Conservation (phyloP, 1,139 yeast species). For the Lodderomyces pseudojiufengensis region DNA sequence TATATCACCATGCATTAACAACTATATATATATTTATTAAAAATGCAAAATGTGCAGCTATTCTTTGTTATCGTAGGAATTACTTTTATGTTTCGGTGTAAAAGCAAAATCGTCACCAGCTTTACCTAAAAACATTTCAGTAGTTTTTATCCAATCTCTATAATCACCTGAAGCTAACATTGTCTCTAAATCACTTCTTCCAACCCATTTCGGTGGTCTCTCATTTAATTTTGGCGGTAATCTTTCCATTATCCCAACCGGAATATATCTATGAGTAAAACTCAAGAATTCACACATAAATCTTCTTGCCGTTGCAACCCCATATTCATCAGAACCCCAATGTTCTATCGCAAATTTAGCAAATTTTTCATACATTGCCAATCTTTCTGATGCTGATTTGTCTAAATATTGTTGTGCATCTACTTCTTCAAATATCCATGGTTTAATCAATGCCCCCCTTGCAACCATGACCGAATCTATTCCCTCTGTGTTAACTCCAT, state of each 20-base stretch:
- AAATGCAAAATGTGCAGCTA: conserved; percentile 2
- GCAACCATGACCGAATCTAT: conserved; percentile 97
- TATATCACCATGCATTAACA: too few species aligned
- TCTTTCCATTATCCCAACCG: conserved; percentile 86
- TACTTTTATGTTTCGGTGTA: conserved; percentile 92
- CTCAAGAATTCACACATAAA: conserved; percentile 92
- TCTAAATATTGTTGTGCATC: conserved; percentile 86
- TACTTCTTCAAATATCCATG: conserved; percentile 97
- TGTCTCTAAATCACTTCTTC: conserved; percentile 93
- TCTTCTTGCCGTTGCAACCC: conserved; percentile 82
- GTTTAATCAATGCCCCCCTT: conserved; percentile 94
- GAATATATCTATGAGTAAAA: conserved; percentile 90
- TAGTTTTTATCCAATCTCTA: conserved; percentile 91
- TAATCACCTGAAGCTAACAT: conserved; percentile 80
- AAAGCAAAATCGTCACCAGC: conserved; percentile 72
- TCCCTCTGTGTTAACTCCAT: conserved; percentile 63
- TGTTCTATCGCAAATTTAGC: conserved; percentile 85
- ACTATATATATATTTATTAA: too few species aligned
- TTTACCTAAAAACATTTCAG: conserved; percentile 95
- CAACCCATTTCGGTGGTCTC: conserved; percentile 91
- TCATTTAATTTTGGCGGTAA: conserved; percentile 88
- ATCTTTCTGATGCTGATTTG: conserved; percentile 84
- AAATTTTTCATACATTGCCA: conserved; percentile 66
- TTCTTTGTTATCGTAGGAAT: conserved; percentile 49
- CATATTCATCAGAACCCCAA: conserved; percentile 98